Percentiles rank a stretch among this genome's conserved stretches.
Evolutionary conservation across 768 basidiomycete species (phyloP).

Genomic region (Leccinum rimulosum): DNA sequence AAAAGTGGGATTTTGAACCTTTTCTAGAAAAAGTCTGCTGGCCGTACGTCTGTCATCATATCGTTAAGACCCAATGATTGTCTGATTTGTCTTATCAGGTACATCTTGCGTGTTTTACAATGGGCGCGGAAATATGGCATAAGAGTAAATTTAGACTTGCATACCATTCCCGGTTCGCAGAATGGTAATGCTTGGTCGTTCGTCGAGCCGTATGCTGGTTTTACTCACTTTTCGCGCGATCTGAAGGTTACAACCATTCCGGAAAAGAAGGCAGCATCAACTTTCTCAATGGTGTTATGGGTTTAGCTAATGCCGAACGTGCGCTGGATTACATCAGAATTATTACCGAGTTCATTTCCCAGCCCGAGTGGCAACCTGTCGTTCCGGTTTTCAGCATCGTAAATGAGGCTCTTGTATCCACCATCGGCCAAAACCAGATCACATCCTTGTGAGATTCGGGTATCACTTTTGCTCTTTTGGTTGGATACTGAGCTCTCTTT

Average conservation of each 20-base stretch:
- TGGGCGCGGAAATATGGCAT: constrained; percentile 92
- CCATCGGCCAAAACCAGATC: constrained; percentile 53
- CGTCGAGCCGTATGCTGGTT: background rate
- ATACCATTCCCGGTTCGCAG: constrained; percentile 77
- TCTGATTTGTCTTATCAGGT: constrained; percentile 37
- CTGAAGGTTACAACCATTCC: constrained; percentile 53
- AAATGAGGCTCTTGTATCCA: constrained; percentile 54
- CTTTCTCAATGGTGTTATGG: constrained; percentile 72
- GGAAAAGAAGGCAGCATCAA: constrained; percentile 64
- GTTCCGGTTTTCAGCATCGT: constrained; percentile 60
- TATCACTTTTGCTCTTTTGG: background rate
- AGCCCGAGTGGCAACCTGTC: constrained; percentile 66
- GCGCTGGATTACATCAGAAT: constrained; percentile 74
- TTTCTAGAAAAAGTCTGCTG: constrained; percentile 73
- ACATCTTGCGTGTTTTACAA: constrained; percentile 68
- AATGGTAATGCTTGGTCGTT: constrained; percentile 45
- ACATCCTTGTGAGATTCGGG: constrained; percentile 55
- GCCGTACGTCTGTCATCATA: constrained; percentile 44
- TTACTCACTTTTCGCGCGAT: background rate
- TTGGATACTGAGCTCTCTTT: constrained; percentile 4
- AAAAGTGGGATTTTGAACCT: constrained; percentile 71
- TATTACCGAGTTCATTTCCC: constrained; percentile 76
- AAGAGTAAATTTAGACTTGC: constrained; percentile 79
- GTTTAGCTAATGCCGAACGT: constrained; percentile 80
- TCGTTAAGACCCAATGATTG: constrained; percentile 1